Conservation (phyloP, 176 grass and related monocot species). For the Bothriochloa decipiens region DNA sequence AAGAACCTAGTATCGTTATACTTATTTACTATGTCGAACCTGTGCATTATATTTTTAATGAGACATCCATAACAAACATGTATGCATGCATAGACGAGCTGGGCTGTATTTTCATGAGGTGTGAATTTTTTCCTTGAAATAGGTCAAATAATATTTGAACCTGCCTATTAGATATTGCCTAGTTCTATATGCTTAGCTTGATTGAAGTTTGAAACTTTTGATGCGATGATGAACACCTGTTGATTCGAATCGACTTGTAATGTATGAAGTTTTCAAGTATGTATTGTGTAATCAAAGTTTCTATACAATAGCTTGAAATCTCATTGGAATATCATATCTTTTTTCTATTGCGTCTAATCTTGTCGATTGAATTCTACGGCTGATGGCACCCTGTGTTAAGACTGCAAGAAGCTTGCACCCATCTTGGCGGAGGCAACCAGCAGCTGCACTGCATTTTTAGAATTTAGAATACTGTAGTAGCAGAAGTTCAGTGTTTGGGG, state of each 20-base stretch:
- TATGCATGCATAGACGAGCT: too few relatives aligned
- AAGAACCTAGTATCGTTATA: too few relatives aligned
- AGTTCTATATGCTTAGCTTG: too few relatives aligned
- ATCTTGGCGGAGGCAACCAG: slow-evolving; percentile 69
- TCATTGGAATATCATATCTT: neutral
- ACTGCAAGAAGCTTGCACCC: slow-evolving; percentile 84
- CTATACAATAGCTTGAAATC: neutral
- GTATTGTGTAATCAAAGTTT: neutral
- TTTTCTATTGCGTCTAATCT: slow-evolving; percentile 35
- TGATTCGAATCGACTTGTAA: neutral
- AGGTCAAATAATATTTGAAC: slow-evolving; percentile 37
- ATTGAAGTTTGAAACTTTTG: too few relatives aligned
- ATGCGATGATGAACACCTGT: neutral
- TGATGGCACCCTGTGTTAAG: slow-evolving; percentile 70
- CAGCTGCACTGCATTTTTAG: neutral
- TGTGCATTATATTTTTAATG: too few relatives aligned
- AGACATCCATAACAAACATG: too few relatives aligned
- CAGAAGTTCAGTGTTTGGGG: too few relatives aligned
- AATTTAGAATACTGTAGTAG: too few relatives aligned
- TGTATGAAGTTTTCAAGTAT: neutral
- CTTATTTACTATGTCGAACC: too few relatives aligned
- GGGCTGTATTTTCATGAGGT: too few relatives aligned
- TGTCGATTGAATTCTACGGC: slow-evolving; percentile 79
- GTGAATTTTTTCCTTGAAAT: slow-evolving; percentile 43
- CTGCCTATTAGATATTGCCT: too few relatives aligned